Evolutionary conservation across 2,329 filamentous ascomycete species (phyloP), one percentile per base, ranked within the genome.

Genomic region (Tolypocladium tropicale): DNA sequence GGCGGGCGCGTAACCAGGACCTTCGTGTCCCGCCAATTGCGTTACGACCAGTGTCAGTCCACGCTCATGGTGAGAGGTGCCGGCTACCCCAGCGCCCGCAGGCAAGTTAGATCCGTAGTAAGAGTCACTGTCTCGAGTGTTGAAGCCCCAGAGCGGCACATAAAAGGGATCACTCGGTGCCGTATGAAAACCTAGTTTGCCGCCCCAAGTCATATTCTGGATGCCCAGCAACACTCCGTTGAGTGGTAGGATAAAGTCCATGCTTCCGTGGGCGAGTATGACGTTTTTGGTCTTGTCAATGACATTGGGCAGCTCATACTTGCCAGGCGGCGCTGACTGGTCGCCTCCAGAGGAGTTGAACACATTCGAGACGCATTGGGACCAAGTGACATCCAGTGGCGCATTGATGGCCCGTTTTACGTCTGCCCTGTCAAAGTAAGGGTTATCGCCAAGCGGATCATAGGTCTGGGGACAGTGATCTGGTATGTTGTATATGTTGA

Each of bases 131-230:
- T 82, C 84, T 6, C 36, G 28, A 7, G 56, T 43, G 23, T 56
- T 48, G 21, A 11, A 57, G 33, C 62, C 60, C 49, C 61, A 66
- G 4, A 53, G 54, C 0, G 88, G 88, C 0, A 91, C 85, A 66
- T 81, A 89, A 65, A 89, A 85, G 2, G 84, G 82, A 53, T 83
- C 78, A 1, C 67, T 67, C 0, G 88, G 89, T 0, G 72, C 69
- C 1, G 69, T 66, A 60, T 84, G 80, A 75, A 93, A 92, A 0
- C 89, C 89, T 53, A 87, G 81, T 48, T 76, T 68, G 5, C 88
- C 88, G 56, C 82, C 82, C 83, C 84, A 93, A 0, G 87, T 91
- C 84, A 92, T 89, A 73, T 91, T 91, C 66, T 93, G 88, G 57
- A 92, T 84, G 1, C 80, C 79, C 7, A 90, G 74, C 1, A 93